Base-by-base conservation (phyloP, 176 grass and related monocot species). In the Neostapfia colusana region DNA sequence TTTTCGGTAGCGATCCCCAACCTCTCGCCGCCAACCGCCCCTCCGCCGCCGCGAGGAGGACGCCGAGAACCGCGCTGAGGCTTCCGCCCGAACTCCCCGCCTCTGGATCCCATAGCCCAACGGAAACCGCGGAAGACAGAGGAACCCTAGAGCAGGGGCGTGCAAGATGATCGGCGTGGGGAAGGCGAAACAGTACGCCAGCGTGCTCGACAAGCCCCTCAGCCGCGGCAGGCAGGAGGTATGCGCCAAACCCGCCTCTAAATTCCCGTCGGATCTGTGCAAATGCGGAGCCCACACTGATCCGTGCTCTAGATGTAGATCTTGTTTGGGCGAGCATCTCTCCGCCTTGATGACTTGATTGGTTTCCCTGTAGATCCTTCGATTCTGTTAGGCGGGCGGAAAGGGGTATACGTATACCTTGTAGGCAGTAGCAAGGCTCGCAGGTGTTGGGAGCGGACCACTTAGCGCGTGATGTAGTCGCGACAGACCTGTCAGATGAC, bases 131-230 rank as follows among this genome's bases (percentile, higher is more conserved):
- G 8, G 44, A 20, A 37, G 16, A 18, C 17, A 49, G 13, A 66
- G 72, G 35, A 41, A 16, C n/a, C n/a, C n/a, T n/a, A n/a, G n/a
- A n/a, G n/a, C n/a, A n/a, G n/a, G 42, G 26, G 50, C 40, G 71
- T 54, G 28, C 79, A 86, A 77, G 71, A 98, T 98, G 95, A 98
- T 98, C 62, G 89, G 91, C 17, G 95, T 92, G 4, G 95, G 95
- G 26, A 98, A 98, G 84, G 78, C 85, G 59, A 98, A 98, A 89
- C 91, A 98, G 82, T 98, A 98, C 23, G 85, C 88, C 9, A 95
- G 90, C 51, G 91, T 98, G 20, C 91, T 98, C 4, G 91, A 98
- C 60, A 98, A 95, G 83, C 89, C 91, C 73, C 91, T 98, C 61
- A 90, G 91, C 80, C 86, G 89, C 9, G 95, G 91, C 63, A 84